phyloP scores from a whole-genome alignment of 78 protist species.

The Ministeria vibrans region DNA sequence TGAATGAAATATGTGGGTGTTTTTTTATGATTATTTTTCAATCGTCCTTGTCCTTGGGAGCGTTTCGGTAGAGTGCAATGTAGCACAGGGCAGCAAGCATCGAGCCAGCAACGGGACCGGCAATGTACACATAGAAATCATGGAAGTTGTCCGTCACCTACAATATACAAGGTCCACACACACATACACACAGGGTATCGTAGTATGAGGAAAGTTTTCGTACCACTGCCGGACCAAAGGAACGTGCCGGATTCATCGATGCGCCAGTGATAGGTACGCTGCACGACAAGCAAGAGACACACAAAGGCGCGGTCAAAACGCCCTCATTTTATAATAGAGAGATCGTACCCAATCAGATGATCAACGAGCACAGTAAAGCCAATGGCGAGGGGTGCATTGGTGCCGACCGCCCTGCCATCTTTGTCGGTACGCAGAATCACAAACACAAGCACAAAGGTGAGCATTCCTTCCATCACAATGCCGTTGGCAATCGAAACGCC shows the following conservation, averaged over 20 bases:
- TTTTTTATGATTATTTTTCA: too few species aligned
- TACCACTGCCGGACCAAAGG: too few species aligned
- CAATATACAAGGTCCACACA: too few species aligned
- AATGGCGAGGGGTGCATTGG: neutral
- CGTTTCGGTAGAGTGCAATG: too few species aligned
- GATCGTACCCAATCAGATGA: neutral
- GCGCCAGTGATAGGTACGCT: neutral
- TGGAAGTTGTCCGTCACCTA: too few species aligned
- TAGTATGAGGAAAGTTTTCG: too few species aligned
- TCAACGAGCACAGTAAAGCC: neutral
- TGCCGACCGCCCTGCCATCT: neutral
- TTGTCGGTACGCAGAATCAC: neutral
- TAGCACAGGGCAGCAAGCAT: too few species aligned
- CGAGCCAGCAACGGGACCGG: too few species aligned
- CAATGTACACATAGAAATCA: too few species aligned
- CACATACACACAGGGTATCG: too few species aligned
- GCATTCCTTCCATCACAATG: neutral
- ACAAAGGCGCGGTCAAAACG: neutral
- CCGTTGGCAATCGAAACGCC: neutral
- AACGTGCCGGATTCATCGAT: neutral
- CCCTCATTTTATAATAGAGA: neutral
- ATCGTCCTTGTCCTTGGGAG: too few species aligned
- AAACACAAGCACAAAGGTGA: neutral
- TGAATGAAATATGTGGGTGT: too few species aligned
- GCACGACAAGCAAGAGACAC: neutral